These are phyloP conservation scores for Delonix regia DNA, from an alignment of 306 rosid genomes.

Conservation along the genomic window DNA sequence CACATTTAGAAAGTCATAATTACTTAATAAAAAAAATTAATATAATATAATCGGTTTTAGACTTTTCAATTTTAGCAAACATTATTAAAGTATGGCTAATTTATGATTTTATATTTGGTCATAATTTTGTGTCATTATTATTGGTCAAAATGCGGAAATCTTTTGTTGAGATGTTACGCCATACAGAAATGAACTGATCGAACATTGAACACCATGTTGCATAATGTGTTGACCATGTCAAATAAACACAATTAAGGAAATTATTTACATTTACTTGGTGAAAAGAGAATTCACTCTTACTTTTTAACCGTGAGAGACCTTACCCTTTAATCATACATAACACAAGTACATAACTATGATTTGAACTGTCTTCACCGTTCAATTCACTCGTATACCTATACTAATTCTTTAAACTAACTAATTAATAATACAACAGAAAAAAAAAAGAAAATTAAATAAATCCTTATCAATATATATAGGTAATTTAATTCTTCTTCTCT, in stretches of 20 bases:
- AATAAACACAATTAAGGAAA: neutral
- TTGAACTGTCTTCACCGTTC: slow-evolving; percentile 31
- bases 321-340: neutral
- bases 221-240: neutral
- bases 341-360: slow-evolving; percentile 17
- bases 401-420: slow-evolving; percentile 3
- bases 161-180: too few relatives aligned
- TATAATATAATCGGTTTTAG: too few relatives aligned
- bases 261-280: neutral
- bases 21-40: too few relatives aligned
- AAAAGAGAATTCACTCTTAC: neutral
- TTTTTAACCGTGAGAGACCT: neutral
- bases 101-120: too few relatives aligned
- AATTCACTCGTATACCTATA: neutral
- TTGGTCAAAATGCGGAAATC: too few relatives aligned
- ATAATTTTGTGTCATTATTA: too few relatives aligned
- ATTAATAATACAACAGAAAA: neutral
- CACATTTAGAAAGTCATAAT: too few relatives aligned
- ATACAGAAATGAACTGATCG: neutral
- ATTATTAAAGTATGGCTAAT: neutral
- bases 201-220: neutral
- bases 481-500: neutral
- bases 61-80: too few relatives aligned
- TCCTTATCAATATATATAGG: neutral
- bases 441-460: neutral